A percentile compares a stretch with the other conserved stretches of the same genome.
phyloP scores from a whole-genome alignment of 345 rosid species.

The Eucalyptus regnans region DNA sequence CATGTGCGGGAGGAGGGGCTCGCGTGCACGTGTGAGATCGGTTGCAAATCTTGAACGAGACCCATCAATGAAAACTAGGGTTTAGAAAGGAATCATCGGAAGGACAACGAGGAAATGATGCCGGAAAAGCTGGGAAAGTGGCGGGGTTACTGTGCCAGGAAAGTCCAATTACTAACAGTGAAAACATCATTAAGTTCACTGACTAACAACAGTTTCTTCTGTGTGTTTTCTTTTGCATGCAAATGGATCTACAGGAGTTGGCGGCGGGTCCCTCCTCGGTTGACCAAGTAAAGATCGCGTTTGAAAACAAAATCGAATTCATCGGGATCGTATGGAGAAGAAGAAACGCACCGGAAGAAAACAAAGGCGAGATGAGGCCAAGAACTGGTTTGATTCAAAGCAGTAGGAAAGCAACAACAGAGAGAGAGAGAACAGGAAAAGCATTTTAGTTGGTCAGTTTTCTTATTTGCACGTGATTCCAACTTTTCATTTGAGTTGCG shows the following conservation, averaged over 20 bases:
- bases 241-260: neutral
- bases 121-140: constrained; percentile 14
- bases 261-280: neutral
- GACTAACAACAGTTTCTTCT: neutral
- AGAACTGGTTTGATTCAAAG: neutral
- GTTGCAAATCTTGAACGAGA: neutral
- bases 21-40: neutral
- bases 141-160: neutral
- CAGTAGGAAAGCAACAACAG: neutral
- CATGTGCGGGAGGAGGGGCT: neutral
- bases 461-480: neutral
- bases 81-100: neutral
- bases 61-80: neutral
- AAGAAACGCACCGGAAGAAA: neutral
- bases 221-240: neutral
- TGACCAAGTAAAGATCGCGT: neutral
- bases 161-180: neutral
- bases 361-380: neutral
- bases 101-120: constrained; percentile 12
- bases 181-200: neutral
- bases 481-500: neutral
- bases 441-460: neutral
- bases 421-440: neutral
- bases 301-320: neutral
- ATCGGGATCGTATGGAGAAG: neutral